Conservation (phyloP, 108 stramenopile species). For the Cyclotella choctawhatcheeana region DNA sequence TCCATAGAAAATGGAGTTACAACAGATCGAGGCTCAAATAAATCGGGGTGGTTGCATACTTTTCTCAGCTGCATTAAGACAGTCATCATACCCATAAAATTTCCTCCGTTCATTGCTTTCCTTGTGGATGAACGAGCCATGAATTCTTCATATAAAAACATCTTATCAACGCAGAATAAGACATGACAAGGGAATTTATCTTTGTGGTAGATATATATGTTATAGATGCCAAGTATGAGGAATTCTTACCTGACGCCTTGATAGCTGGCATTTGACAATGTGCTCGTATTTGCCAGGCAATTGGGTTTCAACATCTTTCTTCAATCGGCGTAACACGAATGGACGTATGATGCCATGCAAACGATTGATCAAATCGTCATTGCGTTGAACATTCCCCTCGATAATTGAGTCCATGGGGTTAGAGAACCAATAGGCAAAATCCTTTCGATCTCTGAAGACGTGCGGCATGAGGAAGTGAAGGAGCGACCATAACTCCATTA, state of each 20-base stretch:
- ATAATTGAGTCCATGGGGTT: conserved; percentile 96
- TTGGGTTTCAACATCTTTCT: conserved; percentile 97
- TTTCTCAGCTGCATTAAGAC: conserved; percentile 99
- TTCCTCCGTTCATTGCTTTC: conserved; percentile 85
- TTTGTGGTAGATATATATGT: too few relatives aligned
- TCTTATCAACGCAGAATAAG: conserved; percentile 28
- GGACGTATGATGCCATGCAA: conserved; percentile 97
- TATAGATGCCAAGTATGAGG: too few relatives aligned
- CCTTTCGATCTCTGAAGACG: conserved; percentile 88
- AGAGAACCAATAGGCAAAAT: conserved; percentile 99
- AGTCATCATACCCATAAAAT: conserved; percentile 99
- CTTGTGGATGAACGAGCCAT: conserved; percentile 95
- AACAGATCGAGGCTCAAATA: conserved; percentile 96
- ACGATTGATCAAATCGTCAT: conserved; percentile 85
- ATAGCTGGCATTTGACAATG: conserved; percentile 92
- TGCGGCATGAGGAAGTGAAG: conserved; percentile 92
- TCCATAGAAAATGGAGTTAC: conserved; percentile 89
- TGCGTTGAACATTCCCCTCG: conserved; percentile 79
- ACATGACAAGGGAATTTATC: neutral
- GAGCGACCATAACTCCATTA: conserved; percentile 93
- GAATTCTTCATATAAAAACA: conserved; percentile 98
- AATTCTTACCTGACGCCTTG: conserved; percentile 85
- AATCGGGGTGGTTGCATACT: conserved; percentile 99
- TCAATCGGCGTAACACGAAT: conserved; percentile 94
- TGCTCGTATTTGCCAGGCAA: conserved; percentile 97